Evolutionary conservation across 108 stramenopile genomes (phyloP).

Genomic region (Fragilaria crotonensis): DNA sequence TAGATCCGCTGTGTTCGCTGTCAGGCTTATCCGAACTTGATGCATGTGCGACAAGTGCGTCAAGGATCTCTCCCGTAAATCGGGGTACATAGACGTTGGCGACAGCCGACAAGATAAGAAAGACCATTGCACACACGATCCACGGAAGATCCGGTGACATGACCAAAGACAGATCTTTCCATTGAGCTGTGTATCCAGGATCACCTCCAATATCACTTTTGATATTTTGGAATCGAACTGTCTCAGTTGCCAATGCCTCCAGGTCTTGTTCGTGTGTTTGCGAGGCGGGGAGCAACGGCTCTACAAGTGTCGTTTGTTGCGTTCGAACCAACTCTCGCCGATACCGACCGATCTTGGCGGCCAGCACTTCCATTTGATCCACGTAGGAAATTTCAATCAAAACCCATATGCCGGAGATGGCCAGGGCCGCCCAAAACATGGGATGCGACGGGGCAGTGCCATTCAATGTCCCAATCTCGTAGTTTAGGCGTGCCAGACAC

Average conservation of each 20-base stretch:
- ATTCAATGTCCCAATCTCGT: slow-evolving; percentile 25
- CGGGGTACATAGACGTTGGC: slow-evolving; percentile 44
- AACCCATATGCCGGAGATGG: slow-evolving; percentile 13
- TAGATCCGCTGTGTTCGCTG: slow-evolving; percentile 8
- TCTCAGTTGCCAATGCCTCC: no score
- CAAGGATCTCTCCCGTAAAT: slow-evolving; percentile 47
- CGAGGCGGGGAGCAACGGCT: no score
- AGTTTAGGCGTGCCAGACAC: slow-evolving; percentile 35
- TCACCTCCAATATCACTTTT: slow-evolving; percentile 47
- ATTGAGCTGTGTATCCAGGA: slow-evolving; percentile 38
- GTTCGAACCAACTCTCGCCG: background rate
- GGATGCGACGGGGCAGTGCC: slow-evolving; percentile 36
- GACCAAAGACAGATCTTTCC: slow-evolving; percentile 29
- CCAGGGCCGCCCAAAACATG: slow-evolving; percentile 32
- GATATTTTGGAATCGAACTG: no score
- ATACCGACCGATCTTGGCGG: slow-evolving; percentile 16
- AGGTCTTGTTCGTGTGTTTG: no score
- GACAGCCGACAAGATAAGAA: slow-evolving; percentile 37
- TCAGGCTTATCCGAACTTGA: slow-evolving; percentile 12
- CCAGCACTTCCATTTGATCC: slow-evolving; percentile 12
- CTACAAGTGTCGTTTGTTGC: no score
- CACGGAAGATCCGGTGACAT: slow-evolving; percentile 33
- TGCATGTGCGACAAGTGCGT: slow-evolving; percentile 32
- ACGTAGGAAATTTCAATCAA: slow-evolving; percentile 20
- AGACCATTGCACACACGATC: slow-evolving; percentile 38